These are phyloP conservation scores for Amborella trichopoda DNA, from an alignment of 164 flowering plant genomes.

Conservation along the genomic window DNA sequence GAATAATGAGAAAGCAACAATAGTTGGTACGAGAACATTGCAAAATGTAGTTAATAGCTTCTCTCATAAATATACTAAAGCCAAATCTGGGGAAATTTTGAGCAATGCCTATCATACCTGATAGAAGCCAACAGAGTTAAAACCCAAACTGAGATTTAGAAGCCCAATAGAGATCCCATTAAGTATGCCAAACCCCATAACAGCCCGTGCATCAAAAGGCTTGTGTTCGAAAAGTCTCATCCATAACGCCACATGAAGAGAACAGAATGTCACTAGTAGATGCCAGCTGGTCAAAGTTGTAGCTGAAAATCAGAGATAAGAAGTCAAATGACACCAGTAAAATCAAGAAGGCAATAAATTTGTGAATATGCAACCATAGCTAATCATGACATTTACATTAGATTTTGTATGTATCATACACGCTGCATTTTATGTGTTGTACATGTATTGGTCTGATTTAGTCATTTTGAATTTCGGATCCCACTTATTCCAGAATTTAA, in stretches of 20 bases:
- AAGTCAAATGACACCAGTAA: no score
- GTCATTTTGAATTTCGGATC: no score
- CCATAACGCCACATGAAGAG: conserved; percentile 84
- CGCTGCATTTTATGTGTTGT: not conserved
- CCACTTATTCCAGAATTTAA: no score
- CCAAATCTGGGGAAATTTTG: no score
- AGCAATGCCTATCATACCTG: conserved; percentile 54
- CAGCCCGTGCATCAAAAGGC: conserved; percentile 73
- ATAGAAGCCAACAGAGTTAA: conserved; percentile 94
- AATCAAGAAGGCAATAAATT: no score
- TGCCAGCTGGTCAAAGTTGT: conserved; percentile 99
- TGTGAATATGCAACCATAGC: not conserved
- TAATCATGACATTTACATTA: not conserved
- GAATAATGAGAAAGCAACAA: no score
- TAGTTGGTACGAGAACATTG: no score
- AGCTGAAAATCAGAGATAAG: conserved; percentile 28
- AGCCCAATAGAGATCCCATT: conserved; percentile 92
- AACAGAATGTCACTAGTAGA: conserved; percentile 90
- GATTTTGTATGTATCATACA: not conserved
- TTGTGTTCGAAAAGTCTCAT: conserved; percentile 90
- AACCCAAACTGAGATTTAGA: conserved; percentile 83
- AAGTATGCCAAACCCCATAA: conserved; percentile 84
- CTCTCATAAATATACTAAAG: no score
- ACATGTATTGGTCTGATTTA: no score
- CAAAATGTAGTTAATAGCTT: no score